phyloP scores from a whole-genome alignment of 1,139 yeast genomes.

The Pichia sp. region DNA sequence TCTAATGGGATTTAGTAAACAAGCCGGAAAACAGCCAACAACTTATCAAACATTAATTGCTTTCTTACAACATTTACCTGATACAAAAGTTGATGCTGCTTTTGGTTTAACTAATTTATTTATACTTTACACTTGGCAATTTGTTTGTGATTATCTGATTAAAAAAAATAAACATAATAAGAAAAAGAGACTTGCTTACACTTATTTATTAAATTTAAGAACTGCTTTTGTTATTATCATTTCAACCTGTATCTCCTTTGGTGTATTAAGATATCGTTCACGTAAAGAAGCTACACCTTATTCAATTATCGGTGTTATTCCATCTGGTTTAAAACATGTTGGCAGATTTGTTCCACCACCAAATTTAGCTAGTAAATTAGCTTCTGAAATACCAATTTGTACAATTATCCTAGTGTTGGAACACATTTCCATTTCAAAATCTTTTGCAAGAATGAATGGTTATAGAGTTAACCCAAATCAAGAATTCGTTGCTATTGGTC shows the following conservation, averaged over 20 bases:
- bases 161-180: constrained; percentile 71
- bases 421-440: constrained; percentile 89
- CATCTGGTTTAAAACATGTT: constrained; percentile 71
- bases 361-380: constrained; percentile 57
- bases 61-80: constrained; percentile 63
- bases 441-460: constrained; percentile 88
- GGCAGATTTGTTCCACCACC: constrained; percentile 66
- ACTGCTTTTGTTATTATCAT: constrained; percentile 76
- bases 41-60: constrained; percentile 66
- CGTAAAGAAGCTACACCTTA: constrained; percentile 38
- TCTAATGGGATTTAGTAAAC: constrained; percentile 65
- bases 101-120: constrained; percentile 76
- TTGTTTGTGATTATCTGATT: constrained; percentile 49
- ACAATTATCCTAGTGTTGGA: constrained; percentile 76
- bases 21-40: constrained; percentile 66
- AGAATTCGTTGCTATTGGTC: constrained; percentile 91
- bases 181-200: constrained; percentile 47
- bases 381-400: constrained; percentile 79
- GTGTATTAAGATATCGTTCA: constrained; percentile 20
- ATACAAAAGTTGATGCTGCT: constrained; percentile 74
- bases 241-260: constrained; percentile 68
- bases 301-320: constrained; percentile 67
- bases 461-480: constrained; percentile 90
- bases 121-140: constrained; percentile 64
- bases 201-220: constrained; percentile 65